phyloP scores from a whole-genome alignment of 2,329 filamentous ascomycete species.

The Diaporthe eres region DNA sequence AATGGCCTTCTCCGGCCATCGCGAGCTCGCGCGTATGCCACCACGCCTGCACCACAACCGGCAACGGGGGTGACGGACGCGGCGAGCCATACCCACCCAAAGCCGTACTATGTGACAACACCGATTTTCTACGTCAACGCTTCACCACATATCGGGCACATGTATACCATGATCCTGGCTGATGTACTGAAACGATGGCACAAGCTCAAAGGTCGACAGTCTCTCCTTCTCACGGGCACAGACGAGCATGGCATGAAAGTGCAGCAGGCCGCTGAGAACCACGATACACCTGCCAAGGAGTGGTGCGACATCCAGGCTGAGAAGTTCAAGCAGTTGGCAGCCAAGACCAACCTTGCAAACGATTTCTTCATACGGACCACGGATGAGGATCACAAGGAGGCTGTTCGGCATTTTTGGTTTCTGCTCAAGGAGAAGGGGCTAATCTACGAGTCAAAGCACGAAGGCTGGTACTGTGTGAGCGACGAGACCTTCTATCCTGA shows the following conservation, averaged over 20 bases:
- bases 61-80: not conserved
- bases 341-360: constrained; percentile 77
- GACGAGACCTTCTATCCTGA: constrained; percentile 97
- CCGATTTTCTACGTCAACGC: constrained; percentile 99
- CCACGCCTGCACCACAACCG: not conserved
- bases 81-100: constrained; percentile 53
- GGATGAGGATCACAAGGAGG: constrained; percentile 83
- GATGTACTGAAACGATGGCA: constrained; percentile 96
- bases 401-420: constrained; percentile 91
- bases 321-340: constrained; percentile 83
- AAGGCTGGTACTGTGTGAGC: constrained; percentile 96
- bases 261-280: constrained; percentile 84
- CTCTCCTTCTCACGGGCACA: constrained; percentile 89
- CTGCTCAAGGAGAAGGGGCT: constrained; percentile 81
- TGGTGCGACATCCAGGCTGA: constrained; percentile 90
- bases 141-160: constrained; percentile 92
- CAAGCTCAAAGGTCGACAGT: constrained; percentile 77
- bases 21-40: constrained; percentile 27
- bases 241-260: constrained; percentile 99
- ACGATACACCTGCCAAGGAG: constrained; percentile 80
- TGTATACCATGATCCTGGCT: constrained; percentile 92
- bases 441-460: constrained; percentile 88
- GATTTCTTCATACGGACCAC: constrained; percentile 96
- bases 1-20: constrained; percentile 28
- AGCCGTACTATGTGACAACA: constrained; percentile 95